phyloP scores from a whole-genome alignment of 352 stramenopile genomes.

The Hyaloperonospora brassicae region DNA sequence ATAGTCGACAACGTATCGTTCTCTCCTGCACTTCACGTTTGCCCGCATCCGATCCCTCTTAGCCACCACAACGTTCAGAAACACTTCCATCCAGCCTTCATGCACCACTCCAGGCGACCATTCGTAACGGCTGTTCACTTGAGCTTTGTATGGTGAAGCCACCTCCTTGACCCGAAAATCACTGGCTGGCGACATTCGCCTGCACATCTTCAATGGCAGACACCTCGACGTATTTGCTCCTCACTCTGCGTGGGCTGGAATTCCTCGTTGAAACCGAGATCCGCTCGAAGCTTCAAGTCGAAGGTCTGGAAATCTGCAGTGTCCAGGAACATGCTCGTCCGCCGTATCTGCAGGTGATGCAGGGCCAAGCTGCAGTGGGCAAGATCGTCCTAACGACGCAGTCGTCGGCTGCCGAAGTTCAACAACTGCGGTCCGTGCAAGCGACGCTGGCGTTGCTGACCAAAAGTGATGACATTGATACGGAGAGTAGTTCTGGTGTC shows the following conservation, averaged over 20 bases:
- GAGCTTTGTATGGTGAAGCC: constrained; percentile 7
- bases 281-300: constrained; percentile 56
- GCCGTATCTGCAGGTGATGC: constrained; percentile 58
- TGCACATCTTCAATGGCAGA: constrained; percentile 7
- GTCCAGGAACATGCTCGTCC: constrained; percentile 44
- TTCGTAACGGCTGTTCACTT: constrained; percentile 20
- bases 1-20: too few relatives aligned
- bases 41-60: too few relatives aligned
- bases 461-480: constrained; percentile 50
- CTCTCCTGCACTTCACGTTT: too few relatives aligned
- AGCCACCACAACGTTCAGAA: too few relatives aligned
- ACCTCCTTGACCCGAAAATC: constrained; percentile 8
- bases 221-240: constrained; percentile 50
- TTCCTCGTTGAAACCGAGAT: constrained; percentile 63
- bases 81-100: too few relatives aligned
- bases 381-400: constrained; percentile 53
- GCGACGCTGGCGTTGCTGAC: constrained; percentile 49
- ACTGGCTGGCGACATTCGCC: constrained; percentile 4
- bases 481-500: constrained; percentile 35
- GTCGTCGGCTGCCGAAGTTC: constrained; percentile 42
- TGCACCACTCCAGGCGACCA: too few relatives aligned
- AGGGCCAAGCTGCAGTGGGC: constrained; percentile 62
- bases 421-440: constrained; percentile 49
- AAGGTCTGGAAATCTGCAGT: constrained; percentile 55
- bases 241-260: constrained; percentile 72